Evolutionary conservation across 768 basidiomycete genomes (phyloP).

Genomic region (Rhizopogon vulgaris): DNA sequence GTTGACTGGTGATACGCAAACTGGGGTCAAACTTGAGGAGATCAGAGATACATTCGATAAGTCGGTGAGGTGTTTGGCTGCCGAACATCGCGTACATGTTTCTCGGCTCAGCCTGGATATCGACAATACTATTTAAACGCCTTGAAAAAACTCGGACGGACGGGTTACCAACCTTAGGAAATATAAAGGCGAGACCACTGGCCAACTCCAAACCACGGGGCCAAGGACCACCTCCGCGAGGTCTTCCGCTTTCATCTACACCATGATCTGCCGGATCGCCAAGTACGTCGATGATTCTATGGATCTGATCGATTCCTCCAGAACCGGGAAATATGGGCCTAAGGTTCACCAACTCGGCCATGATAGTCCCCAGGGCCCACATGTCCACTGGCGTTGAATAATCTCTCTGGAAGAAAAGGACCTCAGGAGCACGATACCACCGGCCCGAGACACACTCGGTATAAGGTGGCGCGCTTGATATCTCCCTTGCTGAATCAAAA

Average conservation of each 20-base stretch:
- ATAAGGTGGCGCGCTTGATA: constrained; percentile 82
- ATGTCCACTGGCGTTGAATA: constrained; percentile 98
- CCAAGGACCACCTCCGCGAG: constrained; percentile 87
- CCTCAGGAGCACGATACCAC: constrained; percentile 99
- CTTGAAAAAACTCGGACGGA: not conserved
- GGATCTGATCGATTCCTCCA: constrained; percentile 89
- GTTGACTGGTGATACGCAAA: constrained; percentile 73
- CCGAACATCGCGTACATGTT: constrained; percentile 73
- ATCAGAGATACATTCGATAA: constrained; percentile 89
- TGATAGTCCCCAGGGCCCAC: constrained; percentile 98
- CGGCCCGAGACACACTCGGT: constrained; percentile 99
- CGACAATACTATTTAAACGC: constrained; percentile 1
- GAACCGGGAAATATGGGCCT: constrained; percentile 93
- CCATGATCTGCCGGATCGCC: constrained; percentile 91
- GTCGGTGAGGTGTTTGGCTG: constrained; percentile 62
- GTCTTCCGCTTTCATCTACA: constrained; percentile 56
- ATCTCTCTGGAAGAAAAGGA: constrained; percentile 82
- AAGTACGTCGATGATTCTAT: constrained; percentile 80
- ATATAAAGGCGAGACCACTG: constrained; percentile 74
- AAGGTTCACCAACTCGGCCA: constrained; percentile 93
- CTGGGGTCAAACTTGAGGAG: constrained; percentile 90
- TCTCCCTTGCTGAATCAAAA: constrained; percentile 94
- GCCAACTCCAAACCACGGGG: constrained; percentile 80
- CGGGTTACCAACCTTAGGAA: constrained; percentile 66
- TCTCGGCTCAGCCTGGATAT: constrained; percentile 54